phyloP scores from a whole-genome alignment of 345 rosid species.

The Populus alba region DNA sequence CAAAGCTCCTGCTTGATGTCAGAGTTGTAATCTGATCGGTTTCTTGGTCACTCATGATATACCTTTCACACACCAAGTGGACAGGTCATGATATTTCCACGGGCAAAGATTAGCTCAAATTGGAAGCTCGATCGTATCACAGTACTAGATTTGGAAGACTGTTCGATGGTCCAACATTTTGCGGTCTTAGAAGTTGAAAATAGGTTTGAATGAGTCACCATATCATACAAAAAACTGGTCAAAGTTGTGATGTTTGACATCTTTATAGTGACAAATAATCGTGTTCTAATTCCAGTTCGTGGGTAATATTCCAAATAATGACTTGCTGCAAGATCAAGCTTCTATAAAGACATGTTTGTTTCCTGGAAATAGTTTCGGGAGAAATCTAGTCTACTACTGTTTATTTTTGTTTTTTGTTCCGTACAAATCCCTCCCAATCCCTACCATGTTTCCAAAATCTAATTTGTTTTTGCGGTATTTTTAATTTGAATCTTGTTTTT shows the following conservation, averaged over 20 bases:
- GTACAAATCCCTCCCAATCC: background rate
- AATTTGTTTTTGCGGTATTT: too few species aligned
- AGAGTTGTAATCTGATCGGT: too few species aligned
- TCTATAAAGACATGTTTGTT: background rate
- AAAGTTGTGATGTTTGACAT: background rate
- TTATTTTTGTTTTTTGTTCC: background rate
- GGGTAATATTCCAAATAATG: background rate
- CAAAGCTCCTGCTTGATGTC: too few species aligned
- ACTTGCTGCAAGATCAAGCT: too few species aligned
- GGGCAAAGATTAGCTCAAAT: background rate
- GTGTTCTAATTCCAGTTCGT: too few species aligned
- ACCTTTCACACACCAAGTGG: background rate
- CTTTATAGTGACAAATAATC: background rate
- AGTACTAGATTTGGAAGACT: background rate
- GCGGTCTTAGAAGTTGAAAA: background rate
- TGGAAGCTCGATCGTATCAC: too few species aligned
- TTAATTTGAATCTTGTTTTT: fast-evolving
- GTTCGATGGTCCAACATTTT: background rate
- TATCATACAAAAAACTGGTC: background rate
- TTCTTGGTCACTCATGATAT: background rate
- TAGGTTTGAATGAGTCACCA: background rate
- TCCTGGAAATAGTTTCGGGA: too few species aligned
- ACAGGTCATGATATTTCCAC: background rate
- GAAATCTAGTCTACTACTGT: background rate
- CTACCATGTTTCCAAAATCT: background rate